Evolutionary conservation across 148 eudicot genomes (phyloP).

Genomic region (Silene latifolia): DNA sequence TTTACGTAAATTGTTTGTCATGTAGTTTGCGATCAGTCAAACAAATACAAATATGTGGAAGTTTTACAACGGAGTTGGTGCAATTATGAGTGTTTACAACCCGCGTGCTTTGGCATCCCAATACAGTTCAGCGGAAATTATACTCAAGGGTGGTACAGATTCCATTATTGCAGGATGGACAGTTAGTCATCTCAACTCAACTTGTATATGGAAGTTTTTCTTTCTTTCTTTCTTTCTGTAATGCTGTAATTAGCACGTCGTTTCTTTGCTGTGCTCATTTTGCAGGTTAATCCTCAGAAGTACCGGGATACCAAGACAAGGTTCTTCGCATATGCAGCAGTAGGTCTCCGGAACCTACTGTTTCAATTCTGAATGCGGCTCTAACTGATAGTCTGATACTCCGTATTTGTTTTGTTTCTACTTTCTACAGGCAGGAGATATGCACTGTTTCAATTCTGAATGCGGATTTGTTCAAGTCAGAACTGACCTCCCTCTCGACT

Average conservation of each 20-base stretch:
- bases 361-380: slow-evolving; percentile 27
- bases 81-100: slow-evolving; percentile 12
- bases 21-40: slow-evolving; percentile 17
- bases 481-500: slow-evolving; percentile 18
- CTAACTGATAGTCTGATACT: no score
- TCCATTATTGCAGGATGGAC: slow-evolving; percentile 22
- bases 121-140: slow-evolving; percentile 26
- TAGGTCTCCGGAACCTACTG: slow-evolving; percentile 11
- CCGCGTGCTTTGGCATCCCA: slow-evolving; percentile 14
- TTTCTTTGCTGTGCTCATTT: background rate
- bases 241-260: background rate
- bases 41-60: slow-evolving; percentile 15
- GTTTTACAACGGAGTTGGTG: slow-evolving; percentile 23
- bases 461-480: slow-evolving; percentile 22
- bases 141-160: slow-evolving; percentile 20
- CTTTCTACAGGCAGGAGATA: slow-evolving; percentile 17
- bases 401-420: background rate
- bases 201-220: no score
- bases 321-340: slow-evolving; percentile 19
- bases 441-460: slow-evolving; percentile 24
- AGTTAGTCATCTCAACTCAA: background rate
- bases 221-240: no score
- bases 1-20: background rate
- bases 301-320: slow-evolving; percentile 11
- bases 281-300: slow-evolving; percentile 23